Evolutionary conservation across 2,329 filamentous ascomycete species (phyloP), one percentile per base, ranked within the genome.

Genomic region (Microsporum ferrugineum): DNA sequence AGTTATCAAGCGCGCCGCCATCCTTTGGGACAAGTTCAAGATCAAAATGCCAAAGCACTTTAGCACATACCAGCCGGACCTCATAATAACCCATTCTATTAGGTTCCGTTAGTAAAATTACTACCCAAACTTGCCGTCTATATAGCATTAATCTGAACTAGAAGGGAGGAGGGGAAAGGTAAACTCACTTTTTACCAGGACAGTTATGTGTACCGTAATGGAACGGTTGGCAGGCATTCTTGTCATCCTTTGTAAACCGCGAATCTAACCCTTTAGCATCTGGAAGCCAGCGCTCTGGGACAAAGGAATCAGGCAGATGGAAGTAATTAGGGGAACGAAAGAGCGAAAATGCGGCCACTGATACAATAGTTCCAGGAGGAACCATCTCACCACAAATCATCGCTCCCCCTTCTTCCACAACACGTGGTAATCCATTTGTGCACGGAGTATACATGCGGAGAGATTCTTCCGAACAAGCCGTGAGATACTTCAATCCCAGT

Each of bases 241-340:
- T 67, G 27, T 70, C 67, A 63, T 70, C 72, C 12, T 67, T 63
- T 7, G 63, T 66, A 57, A 71, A 77, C 3, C 67, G 61, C 8
- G 70, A 65, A 29, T 70, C 68, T 2, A 51, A 47, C 5, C 41
- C 57, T 41, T 57, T 36, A 2, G 23, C 34, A 14, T 60, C 58
- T 0, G 68, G 67, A 2, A 78, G 62, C 75, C 75, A 79, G 7
- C 77, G 67, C 51, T 76, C 72, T 1, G 75, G 74, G 1, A 70
- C 58, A 17, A 66, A 69, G 1, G 53, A 41, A 43, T 62, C 63
- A 5, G 65, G 59, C 10, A 72, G 65, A 0, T 59, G 51, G 56
- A 68, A 73, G 60, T 74, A 70, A 5, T 64, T 66, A 12, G 65
- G 23, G 0, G 69, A 71, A 49, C 71, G 71, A 45, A 71, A 67